Percentiles rank a stretch among this genome's conserved stretches.
These are phyloP conservation scores for Laetiporus sulphureus DNA, from an alignment of 1,284 basidiomycete species.

Conservation along the genomic window DNA sequence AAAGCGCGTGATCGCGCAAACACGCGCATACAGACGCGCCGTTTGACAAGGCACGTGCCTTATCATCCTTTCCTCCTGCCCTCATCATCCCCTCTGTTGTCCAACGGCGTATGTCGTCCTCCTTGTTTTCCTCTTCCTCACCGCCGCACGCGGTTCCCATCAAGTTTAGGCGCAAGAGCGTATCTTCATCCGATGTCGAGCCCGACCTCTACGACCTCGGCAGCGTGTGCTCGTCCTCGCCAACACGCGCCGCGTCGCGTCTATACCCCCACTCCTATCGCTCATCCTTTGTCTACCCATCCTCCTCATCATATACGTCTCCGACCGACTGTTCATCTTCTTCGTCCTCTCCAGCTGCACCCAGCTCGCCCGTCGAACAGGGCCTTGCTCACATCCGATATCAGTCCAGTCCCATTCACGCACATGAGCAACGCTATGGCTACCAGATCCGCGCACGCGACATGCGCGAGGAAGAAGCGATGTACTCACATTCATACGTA, in stretches of 20 bases:
- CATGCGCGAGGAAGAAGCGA: not conserved
- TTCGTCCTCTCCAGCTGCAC: conserved; percentile 7
- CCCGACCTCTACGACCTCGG: conserved; percentile 8
- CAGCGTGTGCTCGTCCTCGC: conserved; percentile 7
- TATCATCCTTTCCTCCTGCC: conserved; percentile 1
- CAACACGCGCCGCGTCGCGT: conserved; percentile 3
- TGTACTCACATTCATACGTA: not conserved
- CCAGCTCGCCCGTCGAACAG: conserved; percentile 4
- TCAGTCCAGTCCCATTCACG: conserved; percentile 7
- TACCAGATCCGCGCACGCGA: conserved; percentile 1
- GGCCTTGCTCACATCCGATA: conserved; percentile 4
- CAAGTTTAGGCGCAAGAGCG: conserved; percentile 19
- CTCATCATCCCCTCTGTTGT: conserved; percentile 5
- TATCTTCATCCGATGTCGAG: conserved; percentile 13
- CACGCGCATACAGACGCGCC: conserved; percentile 19
- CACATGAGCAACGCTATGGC: not conserved
- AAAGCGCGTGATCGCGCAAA: conserved; percentile 12
- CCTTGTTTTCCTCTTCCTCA: not conserved
- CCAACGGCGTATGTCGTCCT: not conserved
- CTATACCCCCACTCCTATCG: conserved; percentile 1
- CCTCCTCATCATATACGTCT: conserved; percentile 6
- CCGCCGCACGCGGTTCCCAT: conserved; percentile 12
- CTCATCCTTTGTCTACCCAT: not conserved
- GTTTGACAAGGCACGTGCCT: conserved; percentile 15
- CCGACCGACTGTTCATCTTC: conserved; percentile 11